Conservation (phyloP, 768 basidiomycete species). For the Hysterangium stoloniferum region DNA sequence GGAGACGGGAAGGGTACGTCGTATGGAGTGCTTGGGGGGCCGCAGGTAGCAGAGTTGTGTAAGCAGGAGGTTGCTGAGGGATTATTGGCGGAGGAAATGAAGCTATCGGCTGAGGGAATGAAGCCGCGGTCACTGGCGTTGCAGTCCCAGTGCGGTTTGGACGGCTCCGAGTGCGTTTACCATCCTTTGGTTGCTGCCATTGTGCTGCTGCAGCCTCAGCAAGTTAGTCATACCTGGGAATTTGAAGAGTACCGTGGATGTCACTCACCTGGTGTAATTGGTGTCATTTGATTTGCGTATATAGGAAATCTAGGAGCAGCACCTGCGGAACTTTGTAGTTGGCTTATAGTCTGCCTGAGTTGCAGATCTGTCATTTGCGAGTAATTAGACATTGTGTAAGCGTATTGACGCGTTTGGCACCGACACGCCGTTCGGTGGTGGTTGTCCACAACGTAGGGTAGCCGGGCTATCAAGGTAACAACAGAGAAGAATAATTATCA, state of each 20-base stretch:
- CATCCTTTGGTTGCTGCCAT: slow-evolving; percentile 10
- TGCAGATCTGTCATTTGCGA: slow-evolving; percentile 11
- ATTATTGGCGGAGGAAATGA: slow-evolving; percentile 1
- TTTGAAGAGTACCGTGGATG: background rate
- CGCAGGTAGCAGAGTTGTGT: slow-evolving; percentile 38
- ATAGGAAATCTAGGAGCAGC: slow-evolving; percentile 9
- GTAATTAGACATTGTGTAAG: slow-evolving; percentile 9
- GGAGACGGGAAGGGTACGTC: slow-evolving; percentile 83
- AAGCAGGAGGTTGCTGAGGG: slow-evolving; percentile 40
- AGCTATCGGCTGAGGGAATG: background rate
- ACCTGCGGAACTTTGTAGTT: slow-evolving; percentile 9
- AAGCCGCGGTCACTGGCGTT: slow-evolving; percentile 1
- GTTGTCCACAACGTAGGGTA: no score
- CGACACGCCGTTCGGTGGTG: no score
- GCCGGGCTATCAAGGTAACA: no score
- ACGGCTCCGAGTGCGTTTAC: slow-evolving; percentile 6
- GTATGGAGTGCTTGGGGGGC: slow-evolving; percentile 65
- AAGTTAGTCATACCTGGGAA: background rate
- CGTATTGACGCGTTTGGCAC: no score
- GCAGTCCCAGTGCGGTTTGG: slow-evolving; percentile 5
- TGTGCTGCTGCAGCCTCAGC: background rate
- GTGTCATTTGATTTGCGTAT: slow-evolving; percentile 3
- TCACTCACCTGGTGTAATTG: background rate
- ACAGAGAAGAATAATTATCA: no score
- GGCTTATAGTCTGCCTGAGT: slow-evolving; percentile 10